These are phyloP conservation scores for Ceratocystis cacaofunesta DNA, from an alignment of 2,329 filamentous ascomycete species.

Conservation along the genomic window DNA sequence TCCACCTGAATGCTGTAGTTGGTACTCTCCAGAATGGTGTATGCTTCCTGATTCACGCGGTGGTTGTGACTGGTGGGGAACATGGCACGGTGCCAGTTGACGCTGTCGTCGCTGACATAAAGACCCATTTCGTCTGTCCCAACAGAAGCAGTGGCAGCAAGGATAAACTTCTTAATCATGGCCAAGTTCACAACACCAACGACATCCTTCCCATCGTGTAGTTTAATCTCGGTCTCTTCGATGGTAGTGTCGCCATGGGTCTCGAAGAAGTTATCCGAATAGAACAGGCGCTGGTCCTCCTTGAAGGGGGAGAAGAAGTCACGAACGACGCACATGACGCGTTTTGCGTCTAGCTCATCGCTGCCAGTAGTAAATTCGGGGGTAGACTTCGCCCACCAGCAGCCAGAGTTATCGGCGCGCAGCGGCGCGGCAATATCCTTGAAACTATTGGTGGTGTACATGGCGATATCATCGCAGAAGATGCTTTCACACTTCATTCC, in stretches of 20 bases:
- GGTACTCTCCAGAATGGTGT: constrained; percentile 88
- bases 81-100: constrained; percentile 79
- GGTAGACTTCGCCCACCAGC: constrained; percentile 74
- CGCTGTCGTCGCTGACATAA: constrained; percentile 72
- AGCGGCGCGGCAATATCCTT: constrained; percentile 48
- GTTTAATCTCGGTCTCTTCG: constrained; percentile 57
- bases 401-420: constrained; percentile 55
- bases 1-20: constrained; percentile 97
- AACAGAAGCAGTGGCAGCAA: constrained; percentile 65
- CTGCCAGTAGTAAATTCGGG: constrained; percentile 57
- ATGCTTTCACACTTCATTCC: constrained; percentile 52
- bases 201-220: constrained; percentile 60
- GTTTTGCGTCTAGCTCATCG: constrained; percentile 48
- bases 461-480: constrained; percentile 46
- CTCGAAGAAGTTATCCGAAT: constrained; percentile 74
- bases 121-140: constrained; percentile 82
- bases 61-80: constrained; percentile 67
- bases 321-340: constrained; percentile 66
- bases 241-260: constrained; percentile 31
- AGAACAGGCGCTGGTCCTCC: constrained; percentile 61
- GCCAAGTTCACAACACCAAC: constrained; percentile 71
- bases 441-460: constrained; percentile 81
- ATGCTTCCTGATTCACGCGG: constrained; percentile 61
- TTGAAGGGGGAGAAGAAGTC: constrained; percentile 56
- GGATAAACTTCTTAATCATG: constrained; percentile 69